A percentile compares a stretch with the other conserved stretches of the same genome.
Evolutionary conservation across 148 eudicot species (phyloP).

Genomic region (Rhododendron griersonianum): DNA sequence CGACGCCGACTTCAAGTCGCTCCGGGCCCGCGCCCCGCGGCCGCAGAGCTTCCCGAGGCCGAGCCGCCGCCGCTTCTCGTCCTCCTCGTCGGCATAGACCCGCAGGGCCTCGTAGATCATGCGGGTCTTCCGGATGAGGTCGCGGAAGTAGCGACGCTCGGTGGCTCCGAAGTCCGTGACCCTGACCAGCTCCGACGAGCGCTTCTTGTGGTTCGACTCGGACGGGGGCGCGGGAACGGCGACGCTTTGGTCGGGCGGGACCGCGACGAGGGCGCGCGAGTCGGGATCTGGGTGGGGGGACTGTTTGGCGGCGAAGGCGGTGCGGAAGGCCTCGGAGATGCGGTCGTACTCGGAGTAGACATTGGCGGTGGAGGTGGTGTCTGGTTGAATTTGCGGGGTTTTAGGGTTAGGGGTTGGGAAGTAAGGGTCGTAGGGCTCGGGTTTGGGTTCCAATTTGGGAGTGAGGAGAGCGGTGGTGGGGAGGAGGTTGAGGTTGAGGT

Average conservation of each 20-base stretch:
- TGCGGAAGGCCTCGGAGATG: conserved; percentile 37
- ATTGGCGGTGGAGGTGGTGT: background rate
- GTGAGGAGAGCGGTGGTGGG: conserved; percentile 13
- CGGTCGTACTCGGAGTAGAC: conserved; percentile 48
- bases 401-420: background rate
- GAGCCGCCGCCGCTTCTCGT: conserved; percentile 27
- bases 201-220: conserved; percentile 3
- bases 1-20: conserved; percentile 50
- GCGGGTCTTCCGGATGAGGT: conserved; percentile 48
- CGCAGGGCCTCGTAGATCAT: conserved; percentile 58
- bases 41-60: conserved; percentile 18
- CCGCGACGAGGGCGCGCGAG: conserved; percentile 46
- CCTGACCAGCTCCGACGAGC: conserved; percentile 62
- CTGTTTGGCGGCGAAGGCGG: conserved; percentile 23
- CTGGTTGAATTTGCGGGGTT: background rate
- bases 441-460: conserved; percentile 49
- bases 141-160: conserved; percentile 47
- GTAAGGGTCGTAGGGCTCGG: conserved; percentile 40
- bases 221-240: background rate
- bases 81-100: conserved; percentile 32
- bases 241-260: conserved; percentile 10
- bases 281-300: conserved; percentile 19
- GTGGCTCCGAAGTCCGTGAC: conserved; percentile 36
- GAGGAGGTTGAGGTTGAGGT: conserved; percentile 33
- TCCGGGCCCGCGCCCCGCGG: conserved; percentile 24